Evolutionary conservation across 1,284 basidiomycete species (phyloP), one percentile per base, ranked within the genome.

Genomic region (Melampsora larici-populina): DNA sequence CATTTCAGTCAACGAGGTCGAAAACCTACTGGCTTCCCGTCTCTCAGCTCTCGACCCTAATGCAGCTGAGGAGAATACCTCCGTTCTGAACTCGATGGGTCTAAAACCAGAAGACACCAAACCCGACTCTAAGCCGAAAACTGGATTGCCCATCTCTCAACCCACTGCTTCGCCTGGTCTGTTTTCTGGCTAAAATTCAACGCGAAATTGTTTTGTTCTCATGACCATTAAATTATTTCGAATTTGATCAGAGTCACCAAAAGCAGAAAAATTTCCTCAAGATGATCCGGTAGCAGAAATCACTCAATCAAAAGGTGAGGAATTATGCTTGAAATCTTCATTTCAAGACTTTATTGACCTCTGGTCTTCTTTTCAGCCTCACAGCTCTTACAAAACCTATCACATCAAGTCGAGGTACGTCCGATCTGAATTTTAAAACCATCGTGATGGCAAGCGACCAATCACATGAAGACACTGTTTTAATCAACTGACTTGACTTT

Each of bases 361-460:
- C 55, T 1, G 7, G 2, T 64, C 65, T 4, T 67, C 24, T 70
- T 64, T 26, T 49, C 18, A 77, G 75, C 75, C 36, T 77, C 75
- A 43, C 64, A 77, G 31, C 46, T 77, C 26, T 67, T 77, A 26
- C 65, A 77, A 67, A 70, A 77, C 60, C 17, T 77, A 31, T 77
- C 75, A 31, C 75, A 77, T 64, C 75, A 77, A 70, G 75, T 77
- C 18, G 75, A 77, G 48, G 75, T 77, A 46, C 58, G 67, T 64
- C 33, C 46, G 11, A 17, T 51, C 9, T 15, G 21, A 24, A 55
- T 55, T 5, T 24, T 15, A 55, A 55, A 24, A 18, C n/a, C 51
- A 55, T 55, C 13, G 24, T 21, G 18, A n/a, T n/a, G n/a, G n/a
- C n/a, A n/a, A n/a, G n/a, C n/a, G 3, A 55, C 24, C 17, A 24